phyloP scores from a whole-genome alignment of 805 yeast species.

The Peterozyma xylosa region DNA sequence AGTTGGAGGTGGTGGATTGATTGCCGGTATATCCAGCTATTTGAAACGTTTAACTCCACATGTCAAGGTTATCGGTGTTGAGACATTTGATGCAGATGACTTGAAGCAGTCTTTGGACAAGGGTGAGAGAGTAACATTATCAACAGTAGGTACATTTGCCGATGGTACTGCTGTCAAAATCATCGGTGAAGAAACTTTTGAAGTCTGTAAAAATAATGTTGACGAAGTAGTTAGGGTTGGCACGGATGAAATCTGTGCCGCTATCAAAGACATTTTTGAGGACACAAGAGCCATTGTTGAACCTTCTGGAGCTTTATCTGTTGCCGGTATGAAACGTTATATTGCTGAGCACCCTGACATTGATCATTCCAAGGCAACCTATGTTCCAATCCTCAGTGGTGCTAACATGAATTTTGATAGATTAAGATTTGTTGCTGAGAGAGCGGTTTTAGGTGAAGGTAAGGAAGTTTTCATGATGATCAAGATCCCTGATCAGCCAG shows the following conservation, averaged over 20 bases:
- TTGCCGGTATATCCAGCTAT: constrained; percentile 87
- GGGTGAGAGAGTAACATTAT: constrained; percentile 47
- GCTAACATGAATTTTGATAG: constrained; percentile 99
- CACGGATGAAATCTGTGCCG: constrained; percentile 94
- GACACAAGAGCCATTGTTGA: constrained; percentile 92
- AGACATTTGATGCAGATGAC: constrained; percentile 94
- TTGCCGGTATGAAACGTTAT: constrained; percentile 89
- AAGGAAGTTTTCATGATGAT: constrained; percentile 89
- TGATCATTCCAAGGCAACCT: constrained; percentile 62
- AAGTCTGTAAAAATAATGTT: constrained; percentile 65
- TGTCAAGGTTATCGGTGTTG: constrained; percentile 91
- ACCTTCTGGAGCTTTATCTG: constrained; percentile 95
- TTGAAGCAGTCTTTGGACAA: constrained; percentile 60
- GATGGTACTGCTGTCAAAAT: constrained; percentile 96
- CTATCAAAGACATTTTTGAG: constrained; percentile 92
- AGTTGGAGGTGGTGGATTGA: constrained; percentile 96
- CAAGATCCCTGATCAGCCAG: constrained; percentile 88
- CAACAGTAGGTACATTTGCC: constrained; percentile 90
- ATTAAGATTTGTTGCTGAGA: constrained; percentile 88
- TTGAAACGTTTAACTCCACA: constrained; percentile 96
- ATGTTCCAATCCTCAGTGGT: constrained; percentile 84
- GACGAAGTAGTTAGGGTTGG: constrained; percentile 82
- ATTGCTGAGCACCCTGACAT: constrained; percentile 60
- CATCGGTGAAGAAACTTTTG: constrained; percentile 87
- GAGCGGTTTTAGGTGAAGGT: constrained; percentile 98